phyloP scores from a whole-genome alignment of 2,329 filamentous ascomycete species.

The Zymoseptoria ardabiliae region DNA sequence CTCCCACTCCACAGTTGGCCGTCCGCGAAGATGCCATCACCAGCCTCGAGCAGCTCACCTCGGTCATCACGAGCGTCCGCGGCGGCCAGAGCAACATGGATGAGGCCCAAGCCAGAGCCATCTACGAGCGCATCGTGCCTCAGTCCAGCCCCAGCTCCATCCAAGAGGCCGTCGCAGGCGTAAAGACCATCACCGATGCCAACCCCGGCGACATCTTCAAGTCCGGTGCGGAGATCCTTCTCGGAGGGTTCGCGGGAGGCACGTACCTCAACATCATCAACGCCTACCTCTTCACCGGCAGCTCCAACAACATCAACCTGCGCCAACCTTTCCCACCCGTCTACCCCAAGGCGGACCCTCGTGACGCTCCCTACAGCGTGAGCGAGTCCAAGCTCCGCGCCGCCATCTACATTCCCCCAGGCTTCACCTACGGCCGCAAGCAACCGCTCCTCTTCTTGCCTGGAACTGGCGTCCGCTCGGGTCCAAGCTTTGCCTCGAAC shows the following conservation, averaged over 20 bases:
- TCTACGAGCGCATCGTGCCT: slow-evolving; percentile 20
- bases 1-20: slow-evolving; percentile 9
- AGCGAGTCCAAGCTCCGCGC: slow-evolving; percentile 41
- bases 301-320: slow-evolving; percentile 22
- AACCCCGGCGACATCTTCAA: slow-evolving; percentile 18
- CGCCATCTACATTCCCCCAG: slow-evolving; percentile 45
- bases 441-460: slow-evolving; percentile 46
- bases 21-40: neutral
- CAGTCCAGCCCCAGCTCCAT: slow-evolving; percentile 16
- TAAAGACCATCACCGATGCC: slow-evolving; percentile 12
- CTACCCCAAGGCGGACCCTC: slow-evolving; percentile 32
- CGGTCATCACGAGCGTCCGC: neutral
- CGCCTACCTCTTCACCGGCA: slow-evolving; percentile 17
- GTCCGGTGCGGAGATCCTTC: slow-evolving; percentile 15
- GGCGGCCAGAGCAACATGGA: neutral
- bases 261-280: slow-evolving; percentile 14
- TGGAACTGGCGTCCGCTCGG: slow-evolving; percentile 45
- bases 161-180: slow-evolving; percentile 10
- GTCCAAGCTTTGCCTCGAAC: slow-evolving; percentile 39
- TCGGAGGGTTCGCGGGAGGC: slow-evolving; percentile 15
- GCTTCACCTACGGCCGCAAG: slow-evolving; percentile 41
- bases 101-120: slow-evolving; percentile 5
- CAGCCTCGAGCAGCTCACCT: neutral
- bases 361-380: slow-evolving; percentile 44
- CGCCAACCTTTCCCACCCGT: slow-evolving; percentile 20